Evolutionary conservation across 495 filamentous ascomycete species (phyloP).

Genomic region (Neurospora intermedia): DNA sequence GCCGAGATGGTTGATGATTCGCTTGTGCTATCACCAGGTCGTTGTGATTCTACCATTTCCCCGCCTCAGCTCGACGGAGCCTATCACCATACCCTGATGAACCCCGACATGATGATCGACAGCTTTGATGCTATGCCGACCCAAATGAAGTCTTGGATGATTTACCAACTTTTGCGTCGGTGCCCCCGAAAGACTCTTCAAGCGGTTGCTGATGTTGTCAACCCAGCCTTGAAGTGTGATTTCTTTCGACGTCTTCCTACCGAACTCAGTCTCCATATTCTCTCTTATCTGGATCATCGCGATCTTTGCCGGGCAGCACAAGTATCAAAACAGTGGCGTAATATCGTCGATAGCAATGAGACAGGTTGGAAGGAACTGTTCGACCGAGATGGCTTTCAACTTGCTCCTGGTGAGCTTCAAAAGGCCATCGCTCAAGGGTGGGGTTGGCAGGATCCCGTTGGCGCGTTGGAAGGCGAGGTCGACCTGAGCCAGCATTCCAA

Average conservation of each 20-base stretch:
- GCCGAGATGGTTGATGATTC: constrained; percentile 3
- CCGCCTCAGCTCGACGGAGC: constrained; percentile 9
- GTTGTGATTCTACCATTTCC: constrained; percentile 1
- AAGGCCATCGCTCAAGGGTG: constrained; percentile 87
- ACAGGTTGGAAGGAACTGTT: constrained; percentile 92
- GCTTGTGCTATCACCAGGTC: not conserved
- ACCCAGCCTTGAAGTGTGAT: constrained; percentile 93
- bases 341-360: constrained; percentile 82
- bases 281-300: constrained; percentile 75
- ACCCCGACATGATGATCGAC: constrained; percentile 75
- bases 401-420: constrained; percentile 76
- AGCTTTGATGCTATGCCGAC: constrained; percentile 83
- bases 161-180: constrained; percentile 86
- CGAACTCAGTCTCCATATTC: constrained; percentile 78
- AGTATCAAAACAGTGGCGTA: constrained; percentile 89
- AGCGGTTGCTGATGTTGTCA: constrained; percentile 84
- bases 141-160: constrained; percentile 83
- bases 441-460: constrained; percentile 93
- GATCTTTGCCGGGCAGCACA: constrained; percentile 88
- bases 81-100: constrained; percentile 40
- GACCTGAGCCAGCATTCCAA: constrained; percentile 53
- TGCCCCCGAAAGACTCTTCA: constrained; percentile 85
- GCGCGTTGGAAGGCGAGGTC: constrained; percentile 61
- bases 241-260: constrained; percentile 73
- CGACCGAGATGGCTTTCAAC: constrained; percentile 65